Evolutionary conservation across 2,329 filamentous ascomycete species (phyloP).

Genomic region (Clonostachys solani): DNA sequence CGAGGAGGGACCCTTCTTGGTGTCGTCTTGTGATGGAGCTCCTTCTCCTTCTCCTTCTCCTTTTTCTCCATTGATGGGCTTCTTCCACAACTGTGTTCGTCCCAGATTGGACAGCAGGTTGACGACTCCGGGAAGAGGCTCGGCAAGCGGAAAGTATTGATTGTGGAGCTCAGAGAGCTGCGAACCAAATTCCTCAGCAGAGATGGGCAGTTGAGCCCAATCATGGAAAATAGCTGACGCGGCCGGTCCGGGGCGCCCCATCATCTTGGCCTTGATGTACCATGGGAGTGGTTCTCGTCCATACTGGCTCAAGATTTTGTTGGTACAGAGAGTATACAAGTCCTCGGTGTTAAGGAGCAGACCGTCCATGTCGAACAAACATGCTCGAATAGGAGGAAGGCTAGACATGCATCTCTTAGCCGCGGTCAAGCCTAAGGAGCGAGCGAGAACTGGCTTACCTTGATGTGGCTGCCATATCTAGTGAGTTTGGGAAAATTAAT

Average conservation of each 20-base stretch:
- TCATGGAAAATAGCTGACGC: constrained; percentile 55
- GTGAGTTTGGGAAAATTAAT: too few relatives aligned
- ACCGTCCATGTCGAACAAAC: constrained; percentile 73
- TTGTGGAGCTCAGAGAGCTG: constrained; percentile 18
- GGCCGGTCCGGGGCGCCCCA: constrained; percentile 52
- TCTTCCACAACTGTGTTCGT: constrained; percentile 24
- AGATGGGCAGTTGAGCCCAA: constrained; percentile 64
- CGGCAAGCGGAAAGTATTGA: constrained; percentile 27
- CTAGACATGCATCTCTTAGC: too few relatives aligned
- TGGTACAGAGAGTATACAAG: constrained; percentile 60
- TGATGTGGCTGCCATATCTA: too few relatives aligned
- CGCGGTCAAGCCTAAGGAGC: too few relatives aligned
- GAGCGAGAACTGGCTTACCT: too few relatives aligned
- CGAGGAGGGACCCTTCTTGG: too few relatives aligned
- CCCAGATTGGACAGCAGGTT: constrained; percentile 45
- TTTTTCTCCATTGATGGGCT: too few relatives aligned
- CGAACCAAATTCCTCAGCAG: constrained; percentile 33
- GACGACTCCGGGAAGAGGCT: constrained; percentile 59
- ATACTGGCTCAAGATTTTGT: constrained; percentile 57
- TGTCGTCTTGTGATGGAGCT: too few relatives aligned
- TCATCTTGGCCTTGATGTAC: constrained; percentile 65
- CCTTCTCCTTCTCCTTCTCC: too few relatives aligned
- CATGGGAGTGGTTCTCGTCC: constrained; percentile 57
- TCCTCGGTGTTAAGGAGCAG: constrained; percentile 71
- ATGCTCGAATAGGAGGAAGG: constrained; percentile 47